Evolutionary conservation across 163 green algal genomes (phyloP).

Genomic region (Volvox carteri): DNA sequence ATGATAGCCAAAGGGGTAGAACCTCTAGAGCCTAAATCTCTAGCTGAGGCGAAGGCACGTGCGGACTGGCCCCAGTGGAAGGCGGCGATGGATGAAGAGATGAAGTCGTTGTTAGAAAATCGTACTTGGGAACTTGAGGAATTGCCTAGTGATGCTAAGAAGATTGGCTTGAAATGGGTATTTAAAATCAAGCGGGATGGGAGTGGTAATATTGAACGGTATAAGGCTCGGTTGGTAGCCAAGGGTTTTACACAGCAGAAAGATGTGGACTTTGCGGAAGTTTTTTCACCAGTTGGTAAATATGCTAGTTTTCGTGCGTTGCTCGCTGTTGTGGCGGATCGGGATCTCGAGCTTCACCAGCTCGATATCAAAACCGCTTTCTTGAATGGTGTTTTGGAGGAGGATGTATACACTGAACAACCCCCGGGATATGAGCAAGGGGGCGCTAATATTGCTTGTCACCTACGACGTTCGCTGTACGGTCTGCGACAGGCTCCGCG

Average conservation of each 20-base stretch:
- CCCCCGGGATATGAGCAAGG: too few relatives aligned
- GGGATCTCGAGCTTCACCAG: slow-evolving; percentile 58
- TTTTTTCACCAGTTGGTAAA: too few relatives aligned
- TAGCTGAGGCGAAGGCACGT: neutral
- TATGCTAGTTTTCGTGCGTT: slow-evolving; percentile 47
- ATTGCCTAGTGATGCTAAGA: slow-evolving; percentile 63
- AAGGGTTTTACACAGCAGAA: too few relatives aligned
- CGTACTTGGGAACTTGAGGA: neutral
- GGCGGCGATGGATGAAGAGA: neutral
- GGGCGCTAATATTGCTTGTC: too few relatives aligned
- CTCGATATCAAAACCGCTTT: slow-evolving; percentile 76
- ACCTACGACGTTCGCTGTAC: too few relatives aligned
- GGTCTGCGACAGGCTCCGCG: too few relatives aligned
- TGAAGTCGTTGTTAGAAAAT: neutral
- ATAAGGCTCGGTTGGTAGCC: too few relatives aligned
- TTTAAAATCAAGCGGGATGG: neutral
- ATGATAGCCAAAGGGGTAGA: neutral
- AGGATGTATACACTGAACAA: too few relatives aligned
- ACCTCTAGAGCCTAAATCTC: neutral
- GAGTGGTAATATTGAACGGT: neutral
- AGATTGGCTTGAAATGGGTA: slow-evolving; percentile 52
- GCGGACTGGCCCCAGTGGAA: neutral
- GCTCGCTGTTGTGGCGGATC: slow-evolving; percentile 14
- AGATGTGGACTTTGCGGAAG: too few relatives aligned
- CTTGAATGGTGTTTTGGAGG: slow-evolving; percentile 63